Evolutionary conservation across 2,329 filamentous ascomycete species (phyloP), one percentile per base, ranked within the genome.

Genomic region (Botryosphaeria dothidea): DNA sequence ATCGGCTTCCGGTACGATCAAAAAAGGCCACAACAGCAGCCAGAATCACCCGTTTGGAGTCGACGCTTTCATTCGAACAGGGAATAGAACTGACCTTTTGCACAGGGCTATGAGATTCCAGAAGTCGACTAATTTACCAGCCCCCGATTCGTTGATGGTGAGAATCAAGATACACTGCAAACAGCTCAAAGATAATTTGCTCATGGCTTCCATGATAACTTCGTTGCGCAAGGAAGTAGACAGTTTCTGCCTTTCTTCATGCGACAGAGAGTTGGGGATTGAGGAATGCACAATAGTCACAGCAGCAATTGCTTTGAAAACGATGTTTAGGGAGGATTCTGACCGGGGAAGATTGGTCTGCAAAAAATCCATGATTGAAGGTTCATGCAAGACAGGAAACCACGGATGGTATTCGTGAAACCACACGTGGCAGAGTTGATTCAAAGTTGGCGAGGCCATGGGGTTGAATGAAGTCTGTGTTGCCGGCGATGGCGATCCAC

Each of bases 361-460:
- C 1, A 74, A 48, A 8, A 67, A 62, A 29, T 71, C 67, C 2
- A 69, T 25, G 5, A 74, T 65, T 1, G 72, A 68, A 0, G 69
- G 70, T 43, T 70, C 68, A 48, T 74, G 72, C 43, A 79, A 68
- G 41, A 79, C 75, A 1, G 76, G 76, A 56, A 75, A 73, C 76
- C 77, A 79, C 5, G 71, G 67, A 66, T 79, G 76, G 61, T 76
- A 77, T 48, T 73, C 71, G 43, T 74, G 71, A 66, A 79, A 79
- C 75, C 74, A 78, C 2, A 71, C 66, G 9, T 71, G 66, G 49
- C 72, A 76, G 7, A 77, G 68, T 62, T 70, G 65, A 13, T 63
- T 64, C n/a, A 69, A 52, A 21, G 68, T 62, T 13, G n/a, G 48
- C 0, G 64, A 48, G 3, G 65, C 62, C n/a, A 71, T 60, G 7